Base-by-base conservation (phyloP, 2,329 filamentous ascomycete genomes). In the Thelonectria rubi region DNA sequence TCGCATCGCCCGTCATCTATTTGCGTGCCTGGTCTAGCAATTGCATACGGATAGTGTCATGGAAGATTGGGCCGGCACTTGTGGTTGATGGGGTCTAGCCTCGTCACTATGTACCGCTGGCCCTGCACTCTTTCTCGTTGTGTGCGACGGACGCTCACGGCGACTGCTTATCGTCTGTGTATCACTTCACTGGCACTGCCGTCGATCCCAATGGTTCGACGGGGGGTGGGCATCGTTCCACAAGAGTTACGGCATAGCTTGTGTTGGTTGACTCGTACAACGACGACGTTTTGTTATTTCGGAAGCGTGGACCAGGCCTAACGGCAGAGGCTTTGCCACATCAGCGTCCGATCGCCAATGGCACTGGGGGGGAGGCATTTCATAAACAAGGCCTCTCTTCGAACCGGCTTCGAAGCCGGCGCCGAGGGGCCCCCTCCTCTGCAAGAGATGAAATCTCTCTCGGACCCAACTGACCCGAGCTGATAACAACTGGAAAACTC, bases 391-490 rank as follows among this genome's bases (percentile, higher is more conserved):
- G 46, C 17, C 26, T n/a, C 17, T 37, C 17, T 49, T 37, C 26
- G n/a, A 37, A 37, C 47, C 46, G 54, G 46, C 18, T 57, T 34
- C 21, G 34, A 32, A 50, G 37, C 55, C 20, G 48, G 48, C 20
- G 18, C 30, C 18, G 21, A 15, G 15, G 21, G 10, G 40, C 34
- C 20, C 47, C 45, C 45, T 47, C 12, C 8, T 8, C 21, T 8
- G 18, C 5, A 14, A 12, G 2, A 45, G 20, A 45, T 12, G 8
- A 37, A 37, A 14, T 49, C 43, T 48, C 21, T 20, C 50, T 55
- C 50, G 57, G 57, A 37, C 40, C 43, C 20, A 58, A 26, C 54
- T 56, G 12, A 24, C 54, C 54, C 54, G 54, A 50, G 24, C 4
- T 24, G 42, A 46, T 21, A 46, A 46, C 42, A 18, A 24, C 11